phyloP scores from a whole-genome alignment of 1,284 basidiomycete species.

The Rhodotorula sp. region DNA sequence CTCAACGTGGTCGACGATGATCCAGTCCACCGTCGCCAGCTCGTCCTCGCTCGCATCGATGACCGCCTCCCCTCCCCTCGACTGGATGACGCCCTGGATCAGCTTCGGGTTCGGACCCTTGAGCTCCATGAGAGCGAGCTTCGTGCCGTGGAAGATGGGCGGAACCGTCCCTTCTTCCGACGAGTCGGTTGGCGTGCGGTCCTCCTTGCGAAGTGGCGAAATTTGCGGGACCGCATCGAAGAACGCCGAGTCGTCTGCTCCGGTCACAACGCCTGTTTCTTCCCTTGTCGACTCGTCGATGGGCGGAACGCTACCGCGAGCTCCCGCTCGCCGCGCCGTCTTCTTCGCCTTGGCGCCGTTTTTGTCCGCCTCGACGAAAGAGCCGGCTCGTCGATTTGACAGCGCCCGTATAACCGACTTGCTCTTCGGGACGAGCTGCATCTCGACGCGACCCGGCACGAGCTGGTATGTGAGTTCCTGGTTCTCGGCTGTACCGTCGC shows the following conservation, averaged over 20 bases:
- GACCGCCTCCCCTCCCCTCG: neutral
- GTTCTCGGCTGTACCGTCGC: neutral
- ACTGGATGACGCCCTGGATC: neutral
- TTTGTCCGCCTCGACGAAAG: neutral
- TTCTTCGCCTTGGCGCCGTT: too few species aligned
- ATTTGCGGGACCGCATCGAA: constrained; percentile 11
- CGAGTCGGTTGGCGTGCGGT: neutral
- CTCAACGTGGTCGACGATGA: constrained; percentile 9
- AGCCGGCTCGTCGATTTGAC: neutral
- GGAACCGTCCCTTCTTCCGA: neutral
- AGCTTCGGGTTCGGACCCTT: neutral
- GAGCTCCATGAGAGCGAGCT: constrained; percentile 16
- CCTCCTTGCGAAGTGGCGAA: neutral
- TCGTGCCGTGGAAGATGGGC: constrained; percentile 19
- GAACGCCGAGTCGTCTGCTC: constrained; percentile 26
- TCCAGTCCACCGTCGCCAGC: constrained; percentile 4
- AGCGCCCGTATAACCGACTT: constrained; percentile 34
- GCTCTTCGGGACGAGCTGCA: constrained; percentile 19
- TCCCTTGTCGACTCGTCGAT: neutral
- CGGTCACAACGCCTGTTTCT: neutral
- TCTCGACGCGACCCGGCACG: constrained; percentile 14
- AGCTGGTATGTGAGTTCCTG: constrained; percentile 17
- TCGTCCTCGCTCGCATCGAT: constrained; percentile 5
- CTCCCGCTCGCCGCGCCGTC: neutral
- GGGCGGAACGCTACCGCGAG: too few species aligned